phyloP scores from a whole-genome alignment of 2,329 filamentous ascomycete species.

The Aspergillus oerlinghausenensis region DNA sequence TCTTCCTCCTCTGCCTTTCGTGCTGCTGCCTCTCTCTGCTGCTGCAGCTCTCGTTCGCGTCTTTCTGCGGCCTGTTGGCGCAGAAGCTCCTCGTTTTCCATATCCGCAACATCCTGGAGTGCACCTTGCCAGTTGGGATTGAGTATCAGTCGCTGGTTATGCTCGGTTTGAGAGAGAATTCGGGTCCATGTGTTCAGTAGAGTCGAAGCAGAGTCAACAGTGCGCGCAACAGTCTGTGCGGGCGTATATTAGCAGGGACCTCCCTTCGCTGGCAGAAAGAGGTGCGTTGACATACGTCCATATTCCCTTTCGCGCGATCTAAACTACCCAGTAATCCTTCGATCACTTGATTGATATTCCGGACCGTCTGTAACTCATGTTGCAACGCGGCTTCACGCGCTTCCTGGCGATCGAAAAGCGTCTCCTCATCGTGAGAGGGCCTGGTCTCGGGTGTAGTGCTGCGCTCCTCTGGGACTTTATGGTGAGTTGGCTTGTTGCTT shows the following conservation, averaged over 20 bases:
- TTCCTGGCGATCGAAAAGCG: slow-evolving; percentile 59
- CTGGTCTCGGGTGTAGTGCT: slow-evolving; percentile 24
- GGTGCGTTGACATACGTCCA: slow-evolving; percentile 37
- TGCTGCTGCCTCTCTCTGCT: slow-evolving; percentile 65
- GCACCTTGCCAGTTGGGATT: slow-evolving; percentile 88
- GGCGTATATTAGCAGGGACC: background rate
- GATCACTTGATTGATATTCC: slow-evolving; percentile 81
- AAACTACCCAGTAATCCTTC: slow-evolving; percentile 53
- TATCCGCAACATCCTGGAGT: slow-evolving; percentile 76
- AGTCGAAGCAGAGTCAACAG: slow-evolving; percentile 80
- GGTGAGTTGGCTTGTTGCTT: slow-evolving; percentile 27
- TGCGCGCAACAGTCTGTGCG: slow-evolving; percentile 72
- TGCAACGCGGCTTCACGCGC: slow-evolving; percentile 69
- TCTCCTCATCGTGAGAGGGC: slow-evolving; percentile 44
- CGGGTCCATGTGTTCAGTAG: slow-evolving; percentile 93
- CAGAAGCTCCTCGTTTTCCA: slow-evolving; percentile 72
- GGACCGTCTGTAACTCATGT: slow-evolving; percentile 75
- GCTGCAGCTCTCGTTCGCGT: slow-evolving; percentile 71
- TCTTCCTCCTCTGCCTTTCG: slow-evolving; percentile 49
- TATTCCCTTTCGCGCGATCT: slow-evolving; percentile 45
- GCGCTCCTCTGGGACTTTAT: slow-evolving; percentile 36
- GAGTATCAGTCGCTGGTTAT: slow-evolving; percentile 88
- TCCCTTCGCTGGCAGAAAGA: background rate
- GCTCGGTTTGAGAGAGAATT: slow-evolving; percentile 93
- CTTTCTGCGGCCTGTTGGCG: slow-evolving; percentile 74